Conservation (phyloP, 495 filamentous ascomycete genomes). For the Delitschia confertaspora region DNA sequence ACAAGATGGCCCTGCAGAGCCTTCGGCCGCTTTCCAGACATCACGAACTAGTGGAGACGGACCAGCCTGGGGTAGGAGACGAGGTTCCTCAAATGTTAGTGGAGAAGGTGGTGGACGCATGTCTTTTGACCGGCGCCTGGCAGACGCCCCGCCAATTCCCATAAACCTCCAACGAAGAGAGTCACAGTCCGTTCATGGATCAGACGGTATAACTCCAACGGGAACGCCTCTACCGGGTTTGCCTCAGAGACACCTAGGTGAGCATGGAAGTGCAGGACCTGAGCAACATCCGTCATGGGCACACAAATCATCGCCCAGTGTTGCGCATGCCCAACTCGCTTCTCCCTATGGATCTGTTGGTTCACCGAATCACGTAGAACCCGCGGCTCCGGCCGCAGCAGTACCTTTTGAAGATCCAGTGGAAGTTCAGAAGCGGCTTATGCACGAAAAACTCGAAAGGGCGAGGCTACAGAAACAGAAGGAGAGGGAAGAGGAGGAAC, state of each 20-base stretch:
- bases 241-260: background rate
- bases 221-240: conserved; percentile 3
- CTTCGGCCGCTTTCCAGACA: conserved; percentile 85
- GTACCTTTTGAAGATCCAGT: conserved; percentile 34
- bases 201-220: conserved; percentile 29
- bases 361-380: conserved; percentile 30
- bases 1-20: conserved; percentile 70
- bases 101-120: conserved; percentile 66
- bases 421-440: conserved; percentile 68
- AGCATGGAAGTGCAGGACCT: conserved; percentile 9
- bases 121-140: conserved; percentile 42
- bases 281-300: conserved; percentile 24
- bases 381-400: conserved; percentile 24
- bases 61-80: conserved; percentile 60
- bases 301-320: conserved; percentile 26
- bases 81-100: conserved; percentile 91
- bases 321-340: conserved; percentile 18
- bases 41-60: conserved; percentile 58
- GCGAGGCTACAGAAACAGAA: conserved; percentile 59
- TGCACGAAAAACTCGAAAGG: conserved; percentile 66
- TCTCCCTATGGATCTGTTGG: conserved; percentile 21
- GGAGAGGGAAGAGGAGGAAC: conserved; percentile 68
- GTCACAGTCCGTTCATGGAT: conserved; percentile 38
- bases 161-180: conserved; percentile 37
- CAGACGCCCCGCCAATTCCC: conserved; percentile 38